These are phyloP conservation scores for Hirsutella minnesotensis DNA, from an alignment of 2,329 filamentous ascomycete genomes.

Conservation along the genomic window DNA sequence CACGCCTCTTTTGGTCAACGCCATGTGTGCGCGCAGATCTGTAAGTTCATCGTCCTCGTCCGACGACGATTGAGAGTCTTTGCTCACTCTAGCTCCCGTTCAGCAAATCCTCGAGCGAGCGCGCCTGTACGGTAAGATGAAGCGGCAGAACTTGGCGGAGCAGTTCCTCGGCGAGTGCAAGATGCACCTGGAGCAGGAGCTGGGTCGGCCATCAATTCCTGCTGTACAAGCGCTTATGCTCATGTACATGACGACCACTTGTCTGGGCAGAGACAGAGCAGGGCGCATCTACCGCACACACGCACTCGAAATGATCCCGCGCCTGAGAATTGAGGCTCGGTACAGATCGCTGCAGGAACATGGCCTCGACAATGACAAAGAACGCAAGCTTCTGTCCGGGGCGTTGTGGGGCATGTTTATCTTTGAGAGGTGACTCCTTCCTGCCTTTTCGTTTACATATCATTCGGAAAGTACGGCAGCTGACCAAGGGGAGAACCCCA, in stretches of 20 bases:
- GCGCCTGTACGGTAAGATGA: neutral
- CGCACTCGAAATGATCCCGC: neutral
- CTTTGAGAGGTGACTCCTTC: neutral
- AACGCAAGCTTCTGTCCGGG: neutral
- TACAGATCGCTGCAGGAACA: neutral
- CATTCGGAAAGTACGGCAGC: neutral
- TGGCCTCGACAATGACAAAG: neutral
- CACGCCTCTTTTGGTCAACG: constrained; percentile 1
- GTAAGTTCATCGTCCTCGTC: neutral
- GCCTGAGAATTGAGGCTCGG: neutral
- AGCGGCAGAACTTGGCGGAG: neutral
- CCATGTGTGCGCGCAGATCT: neutral
- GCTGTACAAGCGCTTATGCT: constrained; percentile 1
- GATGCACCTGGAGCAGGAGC: neutral
- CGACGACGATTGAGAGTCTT: neutral
- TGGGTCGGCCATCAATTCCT: neutral
- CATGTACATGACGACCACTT: constrained; percentile 1
- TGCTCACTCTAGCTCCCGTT: neutral
- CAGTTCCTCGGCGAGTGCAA: constrained; percentile 1
- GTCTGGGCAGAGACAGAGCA: neutral
- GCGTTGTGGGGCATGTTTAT: neutral
- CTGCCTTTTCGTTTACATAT: no score
- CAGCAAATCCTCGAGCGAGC: neutral
- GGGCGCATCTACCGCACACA: neutral
- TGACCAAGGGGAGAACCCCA: neutral